Percentiles rank a stretch among this genome's conserved stretches.
Conservation (phyloP, 78 protist species). For the Dictyostelium purpureum region DNA sequence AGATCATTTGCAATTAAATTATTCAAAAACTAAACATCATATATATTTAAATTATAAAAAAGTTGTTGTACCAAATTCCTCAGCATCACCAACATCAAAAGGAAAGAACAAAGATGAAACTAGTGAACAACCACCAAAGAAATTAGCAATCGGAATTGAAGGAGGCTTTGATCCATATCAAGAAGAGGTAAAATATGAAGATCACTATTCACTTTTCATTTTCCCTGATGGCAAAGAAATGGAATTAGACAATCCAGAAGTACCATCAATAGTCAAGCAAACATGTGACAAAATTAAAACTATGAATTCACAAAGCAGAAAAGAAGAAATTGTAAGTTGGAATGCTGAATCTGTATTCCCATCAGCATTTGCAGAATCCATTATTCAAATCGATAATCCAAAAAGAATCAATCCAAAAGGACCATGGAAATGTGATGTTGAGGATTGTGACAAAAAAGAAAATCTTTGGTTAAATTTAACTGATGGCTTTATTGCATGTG, state of each 20-base stretch:
- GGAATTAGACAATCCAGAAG: not conserved
- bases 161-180: slow-evolving; percentile 65
- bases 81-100: not conserved
- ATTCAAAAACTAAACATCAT: slow-evolving; percentile 23
- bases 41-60: slow-evolving; percentile 78
- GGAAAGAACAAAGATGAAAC: not conserved
- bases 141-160: slow-evolving; percentile 85
- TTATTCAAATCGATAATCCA: slow-evolving; percentile 83
- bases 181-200: slow-evolving; percentile 48
- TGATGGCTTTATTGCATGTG: slow-evolving; percentile 94
- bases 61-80: not conserved
- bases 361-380: slow-evolving; percentile 78
- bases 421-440: slow-evolving; percentile 58
- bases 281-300: slow-evolving; percentile 13
- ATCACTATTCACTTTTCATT: slow-evolving; percentile 29
- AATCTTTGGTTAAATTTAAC: slow-evolving; percentile 96
- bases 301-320: slow-evolving; percentile 19
- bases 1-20: slow-evolving; percentile 2
- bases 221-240: slow-evolving; percentile 28
- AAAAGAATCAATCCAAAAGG: slow-evolving; percentile 66
- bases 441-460: slow-evolving; percentile 44
- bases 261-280: slow-evolving; percentile 52
- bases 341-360: slow-evolving; percentile 65
- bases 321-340: slow-evolving; percentile 43
- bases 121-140: slow-evolving; percentile 70